Conservation (phyloP, 2,329 filamentous ascomycete genomes). For the Xylaria sp. region DNA sequence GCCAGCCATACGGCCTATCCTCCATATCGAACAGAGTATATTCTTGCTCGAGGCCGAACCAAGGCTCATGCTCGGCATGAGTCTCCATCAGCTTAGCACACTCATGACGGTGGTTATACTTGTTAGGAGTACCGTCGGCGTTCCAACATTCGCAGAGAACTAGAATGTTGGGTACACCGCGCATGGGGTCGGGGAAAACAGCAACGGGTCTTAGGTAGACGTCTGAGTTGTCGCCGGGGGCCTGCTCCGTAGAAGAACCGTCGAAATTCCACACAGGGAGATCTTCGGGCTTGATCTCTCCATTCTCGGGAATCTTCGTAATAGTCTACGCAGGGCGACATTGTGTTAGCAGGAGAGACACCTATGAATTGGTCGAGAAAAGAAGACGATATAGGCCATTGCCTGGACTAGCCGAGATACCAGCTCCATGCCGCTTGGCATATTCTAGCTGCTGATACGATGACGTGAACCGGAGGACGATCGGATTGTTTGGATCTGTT, state of each 20-base stretch:
- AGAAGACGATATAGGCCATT: not conserved
- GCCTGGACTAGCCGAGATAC: not conserved
- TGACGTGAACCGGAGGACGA: not conserved
- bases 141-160: conserved; percentile 96
- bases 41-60: conserved; percentile 98
- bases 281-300: conserved; percentile 54
- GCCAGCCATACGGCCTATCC: conserved; percentile 90
- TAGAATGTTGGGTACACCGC: conserved; percentile 86
- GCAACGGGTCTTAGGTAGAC: conserved; percentile 93
- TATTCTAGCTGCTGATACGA: not conserved
- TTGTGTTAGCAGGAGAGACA: conserved; percentile 22
- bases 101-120: conserved; percentile 97
- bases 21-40: conserved; percentile 90
- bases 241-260: conserved; percentile 79
- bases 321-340: conserved; percentile 51
- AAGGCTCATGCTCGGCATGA: conserved; percentile 81
- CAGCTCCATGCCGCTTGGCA: conserved; percentile 1
- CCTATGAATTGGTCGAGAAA: conserved; percentile 7
- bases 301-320: conserved; percentile 48
- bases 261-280: conserved; percentile 63
- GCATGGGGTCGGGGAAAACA: conserved; percentile 91
- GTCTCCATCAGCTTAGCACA: conserved; percentile 87
- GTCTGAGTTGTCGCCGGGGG: conserved; percentile 93
- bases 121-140: conserved; percentile 92
- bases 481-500: not conserved